Conservation (phyloP, 2,329 filamentous ascomycete species). For the Fusarium pilosicola region DNA sequence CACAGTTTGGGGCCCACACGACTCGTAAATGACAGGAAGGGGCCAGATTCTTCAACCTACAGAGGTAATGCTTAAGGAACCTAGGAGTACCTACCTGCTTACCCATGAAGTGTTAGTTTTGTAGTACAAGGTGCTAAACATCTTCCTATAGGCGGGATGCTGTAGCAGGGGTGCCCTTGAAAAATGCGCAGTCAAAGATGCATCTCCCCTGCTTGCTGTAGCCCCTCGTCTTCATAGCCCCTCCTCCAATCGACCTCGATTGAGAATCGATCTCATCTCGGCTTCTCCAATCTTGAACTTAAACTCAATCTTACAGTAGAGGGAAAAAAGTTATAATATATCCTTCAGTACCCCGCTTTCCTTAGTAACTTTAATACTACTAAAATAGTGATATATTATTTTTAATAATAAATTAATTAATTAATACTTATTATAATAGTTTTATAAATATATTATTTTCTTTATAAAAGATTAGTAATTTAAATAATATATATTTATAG, state of each 20-base stretch:
- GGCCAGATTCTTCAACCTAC: not conserved
- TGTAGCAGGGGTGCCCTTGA: not conserved
- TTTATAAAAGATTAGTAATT: too few species aligned
- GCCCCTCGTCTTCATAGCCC: not conserved
- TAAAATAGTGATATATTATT: too few species aligned
- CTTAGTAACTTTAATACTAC: too few species aligned
- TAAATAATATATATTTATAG: too few species aligned
- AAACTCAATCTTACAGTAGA: conserved; percentile 5
- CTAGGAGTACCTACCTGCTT: not conserved
- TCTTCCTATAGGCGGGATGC: not conserved
- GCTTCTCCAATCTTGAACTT: conserved; percentile 9
- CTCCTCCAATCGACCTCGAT: conserved; percentile 5
- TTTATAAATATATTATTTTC: too few species aligned
- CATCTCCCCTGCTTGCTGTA: not conserved
- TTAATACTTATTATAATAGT: too few species aligned
- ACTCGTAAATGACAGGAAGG: not conserved
- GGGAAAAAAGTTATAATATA: too few species aligned
- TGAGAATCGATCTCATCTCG: conserved; percentile 12
- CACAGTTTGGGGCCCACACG: not conserved
- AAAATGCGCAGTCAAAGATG: not conserved
- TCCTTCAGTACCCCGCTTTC: too few species aligned
- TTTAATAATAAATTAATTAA: too few species aligned
- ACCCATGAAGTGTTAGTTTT: not conserved
- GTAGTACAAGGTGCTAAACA: not conserved
- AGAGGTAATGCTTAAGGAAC: not conserved